Evolutionary conservation across 495 filamentous ascomycete genomes (phyloP).

Genomic region (Aspergillus sclerotioniger): DNA sequence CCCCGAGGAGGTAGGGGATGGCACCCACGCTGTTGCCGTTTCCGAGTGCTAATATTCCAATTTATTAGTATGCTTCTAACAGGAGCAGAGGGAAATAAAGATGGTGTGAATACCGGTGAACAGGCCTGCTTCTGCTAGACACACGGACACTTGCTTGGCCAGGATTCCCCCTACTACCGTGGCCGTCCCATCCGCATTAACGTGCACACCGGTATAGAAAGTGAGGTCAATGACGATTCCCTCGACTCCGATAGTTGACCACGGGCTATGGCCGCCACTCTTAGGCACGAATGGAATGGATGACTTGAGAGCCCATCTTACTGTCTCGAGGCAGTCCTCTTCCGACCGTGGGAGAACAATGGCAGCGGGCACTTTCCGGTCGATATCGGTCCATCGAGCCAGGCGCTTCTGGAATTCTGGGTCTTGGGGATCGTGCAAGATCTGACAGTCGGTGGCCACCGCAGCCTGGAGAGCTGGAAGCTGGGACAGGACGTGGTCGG

Average conservation of each 20-base stretch:
- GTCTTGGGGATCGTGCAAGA: not conserved
- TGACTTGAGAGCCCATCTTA: not conserved
- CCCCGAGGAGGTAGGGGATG: conserved; percentile 9
- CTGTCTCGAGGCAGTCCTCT: conserved; percentile 2
- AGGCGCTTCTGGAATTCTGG: not conserved
- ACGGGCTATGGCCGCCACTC: not conserved
- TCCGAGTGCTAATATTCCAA: conserved; percentile 1
- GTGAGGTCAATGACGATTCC: not conserved
- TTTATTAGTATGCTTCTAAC: too few species aligned
- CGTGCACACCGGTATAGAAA: not conserved
- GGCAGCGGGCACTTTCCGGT: not conserved
- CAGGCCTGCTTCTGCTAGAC: not conserved
- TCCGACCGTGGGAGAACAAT: conserved; percentile 6
- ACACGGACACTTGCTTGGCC: not conserved
- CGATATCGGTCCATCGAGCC: not conserved
- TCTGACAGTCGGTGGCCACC: not conserved
- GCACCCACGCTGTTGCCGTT: conserved; percentile 8
- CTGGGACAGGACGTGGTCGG: not conserved
- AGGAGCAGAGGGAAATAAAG: not conserved
- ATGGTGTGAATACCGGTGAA: not conserved
- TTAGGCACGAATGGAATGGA: not conserved
- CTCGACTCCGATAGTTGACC: not conserved
- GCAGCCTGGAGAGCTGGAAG: not conserved
- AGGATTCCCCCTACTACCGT: not conserved
- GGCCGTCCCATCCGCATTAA: not conserved